Evolutionary conservation across 2,329 filamentous ascomycete species (phyloP).

Genomic region (Colletotrichum sp.): DNA sequence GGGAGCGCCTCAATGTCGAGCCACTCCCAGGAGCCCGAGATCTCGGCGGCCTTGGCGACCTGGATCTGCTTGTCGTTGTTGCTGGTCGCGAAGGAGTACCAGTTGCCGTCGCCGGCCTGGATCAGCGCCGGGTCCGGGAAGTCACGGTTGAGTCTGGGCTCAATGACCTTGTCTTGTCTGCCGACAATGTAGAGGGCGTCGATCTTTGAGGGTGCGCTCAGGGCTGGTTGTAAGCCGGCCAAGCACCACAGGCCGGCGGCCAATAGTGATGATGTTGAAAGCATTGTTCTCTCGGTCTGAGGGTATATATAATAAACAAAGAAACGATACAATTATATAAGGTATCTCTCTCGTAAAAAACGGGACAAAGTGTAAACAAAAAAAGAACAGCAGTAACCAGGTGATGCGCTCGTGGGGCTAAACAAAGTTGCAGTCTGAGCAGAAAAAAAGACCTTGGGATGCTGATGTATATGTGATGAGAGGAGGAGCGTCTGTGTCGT

Average conservation of each 20-base stretch:
- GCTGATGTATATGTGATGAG: background rate
- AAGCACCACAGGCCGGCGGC: constrained; percentile 1
- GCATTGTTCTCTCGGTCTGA: background rate
- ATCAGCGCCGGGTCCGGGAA: constrained; percentile 63
- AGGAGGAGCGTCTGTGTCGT: background rate
- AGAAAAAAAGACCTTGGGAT: background rate
- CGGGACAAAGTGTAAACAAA: background rate
- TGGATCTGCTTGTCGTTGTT: constrained; percentile 57
- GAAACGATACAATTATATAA: background rate
- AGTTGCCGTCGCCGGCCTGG: constrained; percentile 49
- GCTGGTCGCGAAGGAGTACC: constrained; percentile 64
- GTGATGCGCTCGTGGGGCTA: background rate
- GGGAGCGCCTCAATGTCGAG: constrained; percentile 62
- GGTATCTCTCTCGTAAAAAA: background rate
- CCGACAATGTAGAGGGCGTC: constrained; percentile 12
- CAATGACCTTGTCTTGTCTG: background rate
- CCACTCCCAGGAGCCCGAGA: constrained; percentile 51
- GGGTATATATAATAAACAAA: background rate
- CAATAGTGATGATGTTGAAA: constrained; percentile 9
- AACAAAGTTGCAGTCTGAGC: background rate
- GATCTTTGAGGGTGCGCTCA: background rate
- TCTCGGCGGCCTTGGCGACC: constrained; percentile 54
- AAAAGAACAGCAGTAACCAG: background rate
- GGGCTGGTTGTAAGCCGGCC: background rate
- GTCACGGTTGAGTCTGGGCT: constrained; percentile 38